Evolutionary conservation across 2,329 filamentous ascomycete species (phyloP).

Genomic region (Claviceps paspali): DNA sequence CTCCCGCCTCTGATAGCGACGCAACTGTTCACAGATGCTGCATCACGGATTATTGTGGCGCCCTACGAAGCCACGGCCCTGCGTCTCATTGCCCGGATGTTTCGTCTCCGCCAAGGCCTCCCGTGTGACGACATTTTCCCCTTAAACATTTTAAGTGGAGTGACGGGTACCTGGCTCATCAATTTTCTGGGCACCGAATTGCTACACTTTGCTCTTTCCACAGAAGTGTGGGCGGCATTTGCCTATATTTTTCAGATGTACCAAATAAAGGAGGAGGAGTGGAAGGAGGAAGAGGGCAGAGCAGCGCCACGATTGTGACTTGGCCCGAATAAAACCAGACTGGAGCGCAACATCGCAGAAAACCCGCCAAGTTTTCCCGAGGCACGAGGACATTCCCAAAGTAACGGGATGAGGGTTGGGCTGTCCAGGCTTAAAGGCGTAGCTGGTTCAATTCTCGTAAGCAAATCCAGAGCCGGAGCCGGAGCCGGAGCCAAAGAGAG

Average conservation of each 20-base stretch:
- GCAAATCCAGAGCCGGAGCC: no score
- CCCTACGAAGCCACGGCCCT: conserved; percentile 33
- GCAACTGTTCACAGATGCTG: conserved; percentile 29
- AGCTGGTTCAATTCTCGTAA: no score
- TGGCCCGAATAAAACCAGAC: no score
- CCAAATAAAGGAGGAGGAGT: conserved; percentile 28
- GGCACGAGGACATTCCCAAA: no score
- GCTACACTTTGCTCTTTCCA: conserved; percentile 26
- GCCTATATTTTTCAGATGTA: conserved; percentile 23
- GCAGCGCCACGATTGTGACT: no score
- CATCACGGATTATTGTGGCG: conserved; percentile 25
- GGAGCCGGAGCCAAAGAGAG: no score
- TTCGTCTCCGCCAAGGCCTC: conserved; percentile 23
- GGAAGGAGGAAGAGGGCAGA: conserved; percentile 17
- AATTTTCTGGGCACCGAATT: conserved; percentile 34
- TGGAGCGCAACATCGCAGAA: no score
- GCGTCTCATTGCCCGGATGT: conserved; percentile 28
- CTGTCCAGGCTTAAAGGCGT: no score
- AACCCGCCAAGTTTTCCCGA: no score
- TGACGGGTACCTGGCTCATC: conserved; percentile 23
- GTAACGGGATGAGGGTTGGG: no score
- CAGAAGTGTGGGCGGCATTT: conserved; percentile 29
- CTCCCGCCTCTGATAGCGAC: conserved; percentile 33
- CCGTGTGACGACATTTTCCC: conserved; percentile 24
- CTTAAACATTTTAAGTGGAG: conserved; percentile 19